phyloP scores from a whole-genome alignment of 257 asterid genomes.

The Anisodus tanguticus region DNA sequence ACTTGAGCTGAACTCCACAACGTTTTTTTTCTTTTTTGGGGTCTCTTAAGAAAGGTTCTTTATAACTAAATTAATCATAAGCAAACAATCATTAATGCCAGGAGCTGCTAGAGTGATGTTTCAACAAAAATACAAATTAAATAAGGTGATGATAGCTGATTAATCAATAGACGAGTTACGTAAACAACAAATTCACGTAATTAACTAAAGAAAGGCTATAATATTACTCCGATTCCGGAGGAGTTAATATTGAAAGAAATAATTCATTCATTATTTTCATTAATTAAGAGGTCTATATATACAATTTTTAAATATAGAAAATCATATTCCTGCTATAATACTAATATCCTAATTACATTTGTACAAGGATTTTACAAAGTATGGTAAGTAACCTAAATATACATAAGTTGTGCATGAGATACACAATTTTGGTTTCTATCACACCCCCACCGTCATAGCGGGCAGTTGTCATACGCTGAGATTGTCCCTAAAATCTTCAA shows the following conservation, averaged over 20 bases:
- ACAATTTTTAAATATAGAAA: too few relatives aligned
- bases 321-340: too few relatives aligned
- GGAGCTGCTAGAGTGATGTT: not conserved
- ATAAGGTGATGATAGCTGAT: not conserved
- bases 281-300: too few relatives aligned
- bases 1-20: not conserved
- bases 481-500: too few relatives aligned
- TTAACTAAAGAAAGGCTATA: not conserved
- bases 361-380: too few relatives aligned
- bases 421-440: too few relatives aligned
- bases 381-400: too few relatives aligned
- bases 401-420: too few relatives aligned
- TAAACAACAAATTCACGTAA: not conserved
- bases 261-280: too few relatives aligned
- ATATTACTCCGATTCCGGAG: not conserved
- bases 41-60: not conserved
- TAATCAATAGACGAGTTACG: not conserved
- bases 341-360: too few relatives aligned
- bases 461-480: too few relatives aligned
- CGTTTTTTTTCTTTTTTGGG: not conserved
- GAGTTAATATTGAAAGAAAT: not conserved
- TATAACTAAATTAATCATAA: not conserved
- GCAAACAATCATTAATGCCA: constrained; percentile 1
- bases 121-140: not conserved
- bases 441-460: too few relatives aligned